phyloP scores from a whole-genome alignment of 352 stramenopile genomes.

The Lagenidium giganteum region DNA sequence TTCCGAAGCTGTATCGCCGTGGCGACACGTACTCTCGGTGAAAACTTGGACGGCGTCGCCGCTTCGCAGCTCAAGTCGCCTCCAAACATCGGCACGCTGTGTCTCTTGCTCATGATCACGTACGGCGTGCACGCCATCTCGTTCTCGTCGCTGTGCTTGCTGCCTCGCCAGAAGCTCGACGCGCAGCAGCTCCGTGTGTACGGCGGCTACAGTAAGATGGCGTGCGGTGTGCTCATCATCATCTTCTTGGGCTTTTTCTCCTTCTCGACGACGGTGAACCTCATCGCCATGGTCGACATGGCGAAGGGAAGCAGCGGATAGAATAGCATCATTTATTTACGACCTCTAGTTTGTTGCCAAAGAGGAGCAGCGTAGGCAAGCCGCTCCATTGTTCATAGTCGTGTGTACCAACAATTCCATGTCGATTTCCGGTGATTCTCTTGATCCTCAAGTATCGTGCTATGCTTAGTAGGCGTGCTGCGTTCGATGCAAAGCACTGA shows the following conservation, averaged over 20 bases:
- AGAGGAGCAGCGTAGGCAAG: no score
- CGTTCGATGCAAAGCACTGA: no score
- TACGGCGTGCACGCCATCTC: conserved; percentile 49
- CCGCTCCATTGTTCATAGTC: no score
- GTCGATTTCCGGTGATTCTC: no score
- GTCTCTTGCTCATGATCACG: conserved; percentile 38
- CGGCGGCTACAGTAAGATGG: conserved; percentile 24
- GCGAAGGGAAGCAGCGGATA: conserved; percentile 6
- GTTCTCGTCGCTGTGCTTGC: conserved; percentile 43
- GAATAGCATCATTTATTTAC: not conserved
- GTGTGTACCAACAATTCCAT: no score
- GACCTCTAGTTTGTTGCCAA: no score
- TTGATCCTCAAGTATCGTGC: no score
- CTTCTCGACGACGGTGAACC: conserved; percentile 21
- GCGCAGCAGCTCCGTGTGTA: conserved; percentile 25
- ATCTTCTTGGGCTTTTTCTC: conserved; percentile 21
- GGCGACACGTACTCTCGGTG: conserved; percentile 46
- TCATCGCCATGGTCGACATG: conserved; percentile 21
- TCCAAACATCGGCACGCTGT: conserved; percentile 13
- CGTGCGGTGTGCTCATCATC: conserved; percentile 13
- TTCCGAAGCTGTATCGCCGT: conserved; percentile 58
- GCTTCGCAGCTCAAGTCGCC: conserved; percentile 8
- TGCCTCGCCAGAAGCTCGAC: conserved; percentile 29
- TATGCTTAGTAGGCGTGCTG: no score
- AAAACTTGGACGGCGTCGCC: conserved; percentile 28